Conservation (phyloP, 805 yeast genomes). For the Kuraishia molischiana region DNA sequence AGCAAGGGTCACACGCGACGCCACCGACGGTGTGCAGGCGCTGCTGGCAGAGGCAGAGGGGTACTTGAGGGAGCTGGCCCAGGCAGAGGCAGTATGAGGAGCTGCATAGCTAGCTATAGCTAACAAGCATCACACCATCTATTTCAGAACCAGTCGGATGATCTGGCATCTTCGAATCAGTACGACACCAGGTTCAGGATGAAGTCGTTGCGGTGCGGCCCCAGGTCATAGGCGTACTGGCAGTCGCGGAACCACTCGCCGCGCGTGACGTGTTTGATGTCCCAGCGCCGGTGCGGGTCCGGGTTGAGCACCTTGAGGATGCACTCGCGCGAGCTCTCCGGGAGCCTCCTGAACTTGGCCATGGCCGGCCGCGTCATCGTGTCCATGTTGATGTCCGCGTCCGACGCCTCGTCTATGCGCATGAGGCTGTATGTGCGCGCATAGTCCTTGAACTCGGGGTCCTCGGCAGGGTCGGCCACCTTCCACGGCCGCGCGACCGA, state of each 20-base stretch:
- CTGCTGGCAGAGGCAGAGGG: too few species aligned
- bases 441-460: constrained; percentile 9
- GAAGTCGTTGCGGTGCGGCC: not conserved
- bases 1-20: too few species aligned
- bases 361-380: not conserved
- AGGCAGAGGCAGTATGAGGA: too few species aligned
- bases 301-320: constrained; percentile 22
- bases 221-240: constrained; percentile 9
- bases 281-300: constrained; percentile 11
- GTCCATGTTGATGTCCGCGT: constrained; percentile 5
- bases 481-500: constrained; percentile 40
- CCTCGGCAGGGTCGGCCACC: constrained; percentile 21
- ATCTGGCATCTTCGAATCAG: too few species aligned
- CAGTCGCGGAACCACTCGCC: constrained; percentile 20
- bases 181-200: not conserved
- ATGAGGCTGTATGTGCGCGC: constrained; percentile 2
- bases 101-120: too few species aligned
- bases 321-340: constrained; percentile 2
- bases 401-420: constrained; percentile 1
- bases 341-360: constrained; percentile 1
- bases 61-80: too few species aligned
- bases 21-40: too few species aligned
- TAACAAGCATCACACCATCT: too few species aligned
- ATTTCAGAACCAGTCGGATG: too few species aligned
- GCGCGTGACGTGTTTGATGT: constrained; percentile 10